phyloP scores from a whole-genome alignment of 352 stramenopile genomes.

The Phytophthora sp. region DNA sequence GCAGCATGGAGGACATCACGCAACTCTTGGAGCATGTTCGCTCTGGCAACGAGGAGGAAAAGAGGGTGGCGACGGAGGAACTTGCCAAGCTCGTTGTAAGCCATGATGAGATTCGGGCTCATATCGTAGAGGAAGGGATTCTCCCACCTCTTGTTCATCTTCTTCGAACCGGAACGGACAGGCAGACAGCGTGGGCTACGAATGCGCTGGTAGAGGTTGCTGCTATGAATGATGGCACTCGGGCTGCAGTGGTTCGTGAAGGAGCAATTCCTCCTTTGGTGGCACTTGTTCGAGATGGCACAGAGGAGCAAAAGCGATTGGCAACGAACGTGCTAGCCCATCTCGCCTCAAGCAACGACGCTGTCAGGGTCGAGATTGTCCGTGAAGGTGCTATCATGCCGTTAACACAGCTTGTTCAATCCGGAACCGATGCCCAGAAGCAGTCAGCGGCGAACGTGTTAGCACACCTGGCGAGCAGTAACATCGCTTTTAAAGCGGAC shows the following conservation, averaged over 20 bases:
- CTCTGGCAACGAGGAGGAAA: slow-evolving; percentile 1
- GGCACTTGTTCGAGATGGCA: not conserved
- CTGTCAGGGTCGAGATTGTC: slow-evolving; percentile 1
- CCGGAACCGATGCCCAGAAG: not conserved
- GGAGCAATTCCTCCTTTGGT: not conserved
- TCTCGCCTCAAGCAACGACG: not conserved
- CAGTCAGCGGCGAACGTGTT: slow-evolving; percentile 1
- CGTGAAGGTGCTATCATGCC: not conserved
- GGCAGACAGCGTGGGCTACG: not conserved
- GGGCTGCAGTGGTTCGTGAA: not conserved
- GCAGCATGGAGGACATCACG: not conserved
- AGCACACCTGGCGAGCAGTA: not conserved
- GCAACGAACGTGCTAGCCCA: not conserved
- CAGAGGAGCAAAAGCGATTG: not conserved
- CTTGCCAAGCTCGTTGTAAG: not conserved
- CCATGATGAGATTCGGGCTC: slow-evolving; percentile 2
- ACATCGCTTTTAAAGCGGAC: not conserved
- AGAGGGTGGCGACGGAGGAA: not conserved
- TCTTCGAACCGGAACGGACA: not conserved
- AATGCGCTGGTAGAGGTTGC: not conserved
- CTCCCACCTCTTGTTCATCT: not conserved
- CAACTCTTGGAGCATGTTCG: slow-evolving; percentile 1
- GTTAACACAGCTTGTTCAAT: not conserved
- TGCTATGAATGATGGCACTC: slow-evolving; percentile 1
- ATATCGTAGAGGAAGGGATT: slow-evolving; percentile 2